Percentiles rank a stretch among this genome's conserved stretches.
Conservation (phyloP, 2,329 filamentous ascomycete species). For the Aspergillus ustus region DNA sequence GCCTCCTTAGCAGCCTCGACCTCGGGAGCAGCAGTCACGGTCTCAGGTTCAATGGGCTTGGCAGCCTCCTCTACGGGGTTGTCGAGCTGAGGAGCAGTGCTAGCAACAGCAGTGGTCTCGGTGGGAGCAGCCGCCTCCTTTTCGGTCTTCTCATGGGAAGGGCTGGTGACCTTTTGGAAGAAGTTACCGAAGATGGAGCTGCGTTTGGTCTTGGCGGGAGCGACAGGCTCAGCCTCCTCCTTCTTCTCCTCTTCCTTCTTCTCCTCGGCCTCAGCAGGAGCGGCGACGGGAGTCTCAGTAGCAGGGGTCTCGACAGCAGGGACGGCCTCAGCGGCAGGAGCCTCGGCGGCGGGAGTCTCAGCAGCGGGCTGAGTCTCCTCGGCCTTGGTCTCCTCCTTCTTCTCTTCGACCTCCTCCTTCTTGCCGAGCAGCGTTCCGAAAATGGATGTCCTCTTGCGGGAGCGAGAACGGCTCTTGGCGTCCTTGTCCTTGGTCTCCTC, state of each 20-base stretch:
- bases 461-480: conserved; percentile 63
- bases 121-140: conserved; percentile 55
- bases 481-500: conserved; percentile 57
- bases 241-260: conserved; percentile 35
- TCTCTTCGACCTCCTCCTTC: conserved; percentile 59
- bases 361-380: conserved; percentile 44
- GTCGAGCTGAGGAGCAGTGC: conserved; percentile 55
- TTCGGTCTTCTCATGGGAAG: conserved; percentile 51
- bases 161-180: conserved; percentile 68
- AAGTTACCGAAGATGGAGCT: conserved; percentile 81
- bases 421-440: conserved; percentile 58
- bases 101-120: conserved; percentile 51
- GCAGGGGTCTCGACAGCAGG: conserved; percentile 17
- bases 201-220: conserved; percentile 71
- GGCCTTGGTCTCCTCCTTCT: conserved; percentile 47
- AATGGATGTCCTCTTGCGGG: conserved; percentile 60
- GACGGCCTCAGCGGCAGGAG: conserved; percentile 22
- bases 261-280: conserved; percentile 50
- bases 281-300: conserved; percentile 32
- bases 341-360: conserved; percentile 22
- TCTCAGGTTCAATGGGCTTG: conserved; percentile 47
- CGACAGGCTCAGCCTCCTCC: conserved; percentile 47
- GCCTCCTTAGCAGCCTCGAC: conserved; percentile 39
- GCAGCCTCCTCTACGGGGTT: conserved; percentile 47
- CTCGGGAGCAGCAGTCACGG: conserved; percentile 51